Evolutionary conservation across 352 stramenopile genomes (phyloP).

Genomic region (Pythium guiyangense): DNA sequence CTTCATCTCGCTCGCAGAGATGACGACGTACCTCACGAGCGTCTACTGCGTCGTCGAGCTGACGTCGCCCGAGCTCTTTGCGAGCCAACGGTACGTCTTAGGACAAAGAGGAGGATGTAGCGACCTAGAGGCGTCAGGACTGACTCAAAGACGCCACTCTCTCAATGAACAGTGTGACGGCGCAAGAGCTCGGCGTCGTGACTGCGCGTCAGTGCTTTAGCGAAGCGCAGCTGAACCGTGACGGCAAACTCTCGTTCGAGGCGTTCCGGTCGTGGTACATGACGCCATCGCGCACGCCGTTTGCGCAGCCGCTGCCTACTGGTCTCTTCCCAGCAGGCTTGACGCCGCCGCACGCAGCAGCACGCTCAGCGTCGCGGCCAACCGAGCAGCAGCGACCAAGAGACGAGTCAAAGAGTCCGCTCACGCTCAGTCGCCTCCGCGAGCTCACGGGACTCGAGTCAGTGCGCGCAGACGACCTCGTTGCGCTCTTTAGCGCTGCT

Average conservation of each 20-base stretch:
- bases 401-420: slow-evolving; percentile 1
- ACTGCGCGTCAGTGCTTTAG: slow-evolving; percentile 75
- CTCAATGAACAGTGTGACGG: slow-evolving; percentile 37
- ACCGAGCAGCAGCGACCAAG: not conserved
- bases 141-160: not conserved
- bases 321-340: slow-evolving; percentile 1
- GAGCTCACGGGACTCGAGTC: slow-evolving; percentile 49
- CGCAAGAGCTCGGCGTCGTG: slow-evolving; percentile 54
- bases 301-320: slow-evolving; percentile 12
- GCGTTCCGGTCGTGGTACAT: slow-evolving; percentile 80
- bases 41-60: slow-evolving; percentile 81
- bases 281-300: slow-evolving; percentile 46
- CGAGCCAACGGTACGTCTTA: slow-evolving; percentile 52
- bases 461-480: slow-evolving; percentile 52
- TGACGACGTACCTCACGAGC: slow-evolving; percentile 84
- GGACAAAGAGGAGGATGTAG: not conserved
- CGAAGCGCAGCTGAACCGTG: slow-evolving; percentile 52
- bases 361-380: not conserved
- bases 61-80: slow-evolving; percentile 63
- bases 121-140: not conserved
- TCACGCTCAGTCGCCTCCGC: slow-evolving; percentile 29
- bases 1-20: slow-evolving; percentile 79
- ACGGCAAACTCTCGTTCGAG: slow-evolving; percentile 72
- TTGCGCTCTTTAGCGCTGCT: slow-evolving; percentile 47
- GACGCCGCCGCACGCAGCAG: slow-evolving; percentile 4